phyloP scores from a whole-genome alignment of 805 yeast species.

The Kregervanrija fluxuum region DNA sequence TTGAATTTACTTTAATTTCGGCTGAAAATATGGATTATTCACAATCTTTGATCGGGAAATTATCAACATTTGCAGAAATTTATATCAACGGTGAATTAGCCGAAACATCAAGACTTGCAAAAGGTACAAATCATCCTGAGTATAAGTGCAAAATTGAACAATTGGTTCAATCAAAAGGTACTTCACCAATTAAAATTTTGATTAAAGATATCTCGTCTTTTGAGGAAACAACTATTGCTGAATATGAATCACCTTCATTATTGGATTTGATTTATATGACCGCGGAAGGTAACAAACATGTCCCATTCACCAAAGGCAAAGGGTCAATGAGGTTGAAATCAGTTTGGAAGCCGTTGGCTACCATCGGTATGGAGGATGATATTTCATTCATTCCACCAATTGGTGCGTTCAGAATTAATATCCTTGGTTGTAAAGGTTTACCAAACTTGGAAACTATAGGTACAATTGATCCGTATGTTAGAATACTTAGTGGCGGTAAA shows the following conservation, averaged over 20 bases:
- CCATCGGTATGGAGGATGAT: constrained; percentile 39
- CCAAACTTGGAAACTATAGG: constrained; percentile 60
- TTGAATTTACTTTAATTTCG: constrained; percentile 54
- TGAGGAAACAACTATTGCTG: constrained; percentile 43
- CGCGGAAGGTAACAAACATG: constrained; percentile 42
- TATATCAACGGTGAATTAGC: constrained; percentile 49
- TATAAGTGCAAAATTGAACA: constrained; percentile 61
- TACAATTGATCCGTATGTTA: constrained; percentile 68
- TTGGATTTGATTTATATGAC: constrained; percentile 46
- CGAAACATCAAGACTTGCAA: constrained; percentile 54
- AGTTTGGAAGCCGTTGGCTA: constrained; percentile 63
- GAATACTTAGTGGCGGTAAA: constrained; percentile 51
- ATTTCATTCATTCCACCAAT: constrained; percentile 48
- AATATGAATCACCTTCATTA: constrained; percentile 41
- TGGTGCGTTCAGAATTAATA: constrained; percentile 57
- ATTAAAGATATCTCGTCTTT: constrained; percentile 55
- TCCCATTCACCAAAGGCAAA: constrained; percentile 40
- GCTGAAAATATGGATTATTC: constrained; percentile 52
- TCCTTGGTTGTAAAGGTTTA: constrained; percentile 46
- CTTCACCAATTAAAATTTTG: constrained; percentile 45
- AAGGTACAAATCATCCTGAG: constrained; percentile 64
- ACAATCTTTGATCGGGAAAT: constrained; percentile 41
- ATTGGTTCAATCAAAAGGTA: constrained; percentile 53
- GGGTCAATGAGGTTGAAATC: constrained; percentile 52
- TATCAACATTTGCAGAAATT: constrained; percentile 65